A percentile compares a stretch with the other conserved stretches of the same genome.
Evolutionary conservation across 805 yeast genomes (phyloP).

Genomic region (Candida ficus): DNA sequence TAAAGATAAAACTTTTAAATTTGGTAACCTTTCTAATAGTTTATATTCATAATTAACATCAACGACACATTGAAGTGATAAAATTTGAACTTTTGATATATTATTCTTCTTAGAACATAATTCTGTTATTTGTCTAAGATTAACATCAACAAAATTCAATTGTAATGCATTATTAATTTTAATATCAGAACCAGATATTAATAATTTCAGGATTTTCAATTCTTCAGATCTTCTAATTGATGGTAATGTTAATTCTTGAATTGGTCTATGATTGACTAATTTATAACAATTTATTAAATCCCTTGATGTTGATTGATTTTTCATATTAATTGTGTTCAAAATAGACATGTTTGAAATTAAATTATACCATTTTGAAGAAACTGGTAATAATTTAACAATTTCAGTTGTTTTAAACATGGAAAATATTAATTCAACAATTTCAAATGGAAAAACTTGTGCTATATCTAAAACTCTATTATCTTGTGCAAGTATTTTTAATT

Average conservation of each 20-base stretch:
- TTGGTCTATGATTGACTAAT: slow-evolving; percentile 11
- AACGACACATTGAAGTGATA: slow-evolving; percentile 17
- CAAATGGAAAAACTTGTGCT: slow-evolving; percentile 9
- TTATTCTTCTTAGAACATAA: not conserved
- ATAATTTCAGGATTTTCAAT: slow-evolving; percentile 10
- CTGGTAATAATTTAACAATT: slow-evolving; percentile 7
- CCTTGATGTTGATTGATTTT: slow-evolving; percentile 7
- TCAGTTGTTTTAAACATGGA: not conserved
- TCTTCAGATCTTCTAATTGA: slow-evolving; percentile 21
- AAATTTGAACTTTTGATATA: slow-evolving; percentile 3
- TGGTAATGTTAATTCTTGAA: slow-evolving; percentile 9
- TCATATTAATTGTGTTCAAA: slow-evolving; percentile 12
- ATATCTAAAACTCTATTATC: slow-evolving; percentile 2
- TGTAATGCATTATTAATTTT: slow-evolving; percentile 11
- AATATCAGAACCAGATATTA: slow-evolving; percentile 8
- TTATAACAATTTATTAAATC: slow-evolving; percentile 18
- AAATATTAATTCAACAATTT: slow-evolving; percentile 8
- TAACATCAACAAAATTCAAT: slow-evolving; percentile 12
- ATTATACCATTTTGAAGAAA: slow-evolving; percentile 17
- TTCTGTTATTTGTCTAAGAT: slow-evolving; percentile 15
- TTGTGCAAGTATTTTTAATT: slow-evolving; percentile 4
- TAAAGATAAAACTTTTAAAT: slow-evolving; percentile 14
- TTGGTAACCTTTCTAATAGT: slow-evolving; percentile 12
- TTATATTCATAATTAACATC: slow-evolving; percentile 17
- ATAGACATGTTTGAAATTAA: slow-evolving; percentile 11